phyloP scores from a whole-genome alignment of 2,329 filamentous ascomycete species.

The Ceratocystis cubensis region DNA sequence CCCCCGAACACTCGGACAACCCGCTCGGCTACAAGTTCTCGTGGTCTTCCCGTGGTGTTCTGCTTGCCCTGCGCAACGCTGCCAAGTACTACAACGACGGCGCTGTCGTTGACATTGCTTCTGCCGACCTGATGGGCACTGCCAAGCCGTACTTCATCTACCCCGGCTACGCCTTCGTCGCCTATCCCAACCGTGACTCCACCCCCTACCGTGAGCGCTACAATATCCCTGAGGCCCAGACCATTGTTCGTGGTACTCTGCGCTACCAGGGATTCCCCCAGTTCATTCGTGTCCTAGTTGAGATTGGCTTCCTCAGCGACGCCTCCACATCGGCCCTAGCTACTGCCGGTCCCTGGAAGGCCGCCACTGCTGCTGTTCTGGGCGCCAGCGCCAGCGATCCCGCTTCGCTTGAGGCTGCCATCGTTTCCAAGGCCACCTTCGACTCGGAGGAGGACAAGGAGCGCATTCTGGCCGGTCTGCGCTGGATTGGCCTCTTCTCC shows the following conservation, averaged over 20 bases:
- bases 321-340: slow-evolving; percentile 53
- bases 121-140: slow-evolving; percentile 62
- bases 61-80: slow-evolving; percentile 76
- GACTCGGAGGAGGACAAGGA: slow-evolving; percentile 46
- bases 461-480: slow-evolving; percentile 57
- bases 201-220: slow-evolving; percentile 81
- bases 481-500: slow-evolving; percentile 59
- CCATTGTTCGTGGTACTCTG: slow-evolving; percentile 68
- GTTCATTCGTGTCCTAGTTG: slow-evolving; percentile 75
- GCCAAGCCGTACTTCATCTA: slow-evolving; percentile 89
- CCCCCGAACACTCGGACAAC: slow-evolving; percentile 66
- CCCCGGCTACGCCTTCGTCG: slow-evolving; percentile 77
- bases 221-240: slow-evolving; percentile 84
- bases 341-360: slow-evolving; percentile 63
- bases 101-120: slow-evolving; percentile 51
- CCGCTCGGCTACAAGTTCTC: slow-evolving; percentile 84
- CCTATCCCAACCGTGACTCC: slow-evolving; percentile 86
- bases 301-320: slow-evolving; percentile 79
- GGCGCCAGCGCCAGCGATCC: slow-evolving; percentile 53
- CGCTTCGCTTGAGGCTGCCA: slow-evolving; percentile 58
- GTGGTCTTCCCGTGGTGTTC: slow-evolving; percentile 66
- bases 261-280: slow-evolving; percentile 83
- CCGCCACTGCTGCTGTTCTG: slow-evolving; percentile 67
- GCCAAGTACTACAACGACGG: slow-evolving; percentile 74
- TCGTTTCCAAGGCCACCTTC: slow-evolving; percentile 66